Evolutionary conservation across 2,329 filamentous ascomycete species (phyloP).

Genomic region (Cercospora brassicicola): DNA sequence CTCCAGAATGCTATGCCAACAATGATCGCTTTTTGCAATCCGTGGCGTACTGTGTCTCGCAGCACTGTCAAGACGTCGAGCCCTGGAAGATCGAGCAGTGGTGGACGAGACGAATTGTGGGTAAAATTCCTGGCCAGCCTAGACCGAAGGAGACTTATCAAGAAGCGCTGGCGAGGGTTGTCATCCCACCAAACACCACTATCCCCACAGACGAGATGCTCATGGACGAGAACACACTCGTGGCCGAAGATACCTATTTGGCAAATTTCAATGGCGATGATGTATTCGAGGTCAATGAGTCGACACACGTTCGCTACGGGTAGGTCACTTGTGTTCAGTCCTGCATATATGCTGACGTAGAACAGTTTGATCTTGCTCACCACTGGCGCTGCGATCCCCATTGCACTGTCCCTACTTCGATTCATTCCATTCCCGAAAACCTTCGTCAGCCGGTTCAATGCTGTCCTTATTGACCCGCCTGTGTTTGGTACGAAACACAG

Average conservation of each 20-base stretch:
- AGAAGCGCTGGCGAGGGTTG: slow-evolving; percentile 32
- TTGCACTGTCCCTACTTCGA: slow-evolving; percentile 23
- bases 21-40: slow-evolving; percentile 33
- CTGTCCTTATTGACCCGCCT: slow-evolving; percentile 24
- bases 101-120: slow-evolving; percentile 27
- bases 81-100: slow-evolving; percentile 34
- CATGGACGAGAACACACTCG: slow-evolving; percentile 35
- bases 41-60: slow-evolving; percentile 36
- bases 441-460: slow-evolving; percentile 19
- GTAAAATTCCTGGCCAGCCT: slow-evolving; percentile 20
- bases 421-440: slow-evolving; percentile 22
- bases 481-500: slow-evolving; percentile 16
- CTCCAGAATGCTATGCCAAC: slow-evolving; percentile 36
- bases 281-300: slow-evolving; percentile 37
- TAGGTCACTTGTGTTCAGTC: slow-evolving; percentile 14
- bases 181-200: slow-evolving; percentile 25
- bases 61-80: slow-evolving; percentile 29
- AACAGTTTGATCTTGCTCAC: slow-evolving; percentile 27
- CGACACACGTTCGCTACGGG: slow-evolving; percentile 37
- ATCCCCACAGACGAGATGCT: slow-evolving; percentile 29
- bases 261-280: slow-evolving; percentile 33
- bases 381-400: slow-evolving; percentile 24
- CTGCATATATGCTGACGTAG: not conserved
- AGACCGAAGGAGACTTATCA: slow-evolving; percentile 31
- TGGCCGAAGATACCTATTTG: slow-evolving; percentile 34